Conservation (phyloP, 495 filamentous ascomycete species). For the Aspergillus diversus region DNA sequence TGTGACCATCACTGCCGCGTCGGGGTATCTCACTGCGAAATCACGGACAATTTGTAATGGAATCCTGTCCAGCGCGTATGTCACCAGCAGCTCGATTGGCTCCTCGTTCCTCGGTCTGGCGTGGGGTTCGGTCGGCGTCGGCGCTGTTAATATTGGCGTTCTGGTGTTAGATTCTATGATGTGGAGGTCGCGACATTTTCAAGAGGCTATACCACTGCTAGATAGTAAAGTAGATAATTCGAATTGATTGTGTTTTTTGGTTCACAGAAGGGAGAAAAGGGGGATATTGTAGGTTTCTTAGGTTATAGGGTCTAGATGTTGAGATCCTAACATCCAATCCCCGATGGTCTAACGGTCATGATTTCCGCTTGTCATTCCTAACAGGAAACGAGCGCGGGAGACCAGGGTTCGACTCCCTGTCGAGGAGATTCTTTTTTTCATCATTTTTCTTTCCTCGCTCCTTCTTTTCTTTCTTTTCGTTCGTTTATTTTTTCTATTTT, state of each 20-base stretch:
- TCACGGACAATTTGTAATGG: background rate
- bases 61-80: background rate
- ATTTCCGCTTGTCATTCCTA: slow-evolving; percentile 46
- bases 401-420: too few relatives aligned
- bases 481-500: too few relatives aligned
- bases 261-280: too few relatives aligned
- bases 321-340: background rate
- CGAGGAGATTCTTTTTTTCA: too few relatives aligned
- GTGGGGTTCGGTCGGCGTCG: background rate
- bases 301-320: too few relatives aligned
- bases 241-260: too few relatives aligned
- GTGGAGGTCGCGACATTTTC: background rate
- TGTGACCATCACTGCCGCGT: background rate
- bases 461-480: too few relatives aligned
- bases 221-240: too few relatives aligned
- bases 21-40: background rate
- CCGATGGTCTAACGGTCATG: slow-evolving; percentile 50
- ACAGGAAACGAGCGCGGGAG: too few relatives aligned
- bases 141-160: background rate
- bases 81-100: background rate
- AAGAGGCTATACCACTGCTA: too few relatives aligned
- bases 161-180: background rate
- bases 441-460: too few relatives aligned
- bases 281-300: too few relatives aligned
- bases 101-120: background rate